Conservation (phyloP, 371 early-diverging fungal genomes). For the Dichotomocladium elegans region DNA sequence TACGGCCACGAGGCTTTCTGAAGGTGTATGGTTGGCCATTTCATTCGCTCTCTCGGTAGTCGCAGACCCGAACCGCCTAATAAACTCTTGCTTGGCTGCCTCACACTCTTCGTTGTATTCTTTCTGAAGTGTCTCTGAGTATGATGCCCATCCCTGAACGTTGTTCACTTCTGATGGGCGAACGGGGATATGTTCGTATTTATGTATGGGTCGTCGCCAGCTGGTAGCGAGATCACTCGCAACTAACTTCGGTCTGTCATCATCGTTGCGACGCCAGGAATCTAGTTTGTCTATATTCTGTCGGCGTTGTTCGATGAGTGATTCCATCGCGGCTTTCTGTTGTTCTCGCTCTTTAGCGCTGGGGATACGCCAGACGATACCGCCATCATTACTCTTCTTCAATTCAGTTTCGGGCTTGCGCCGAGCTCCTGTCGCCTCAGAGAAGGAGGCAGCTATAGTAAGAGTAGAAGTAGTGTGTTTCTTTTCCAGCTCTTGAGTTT, state of each 20-base stretch:
- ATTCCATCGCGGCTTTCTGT: neutral
- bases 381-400: neutral
- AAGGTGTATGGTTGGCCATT: neutral
- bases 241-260: neutral
- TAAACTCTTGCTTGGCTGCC: neutral
- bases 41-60: neutral
- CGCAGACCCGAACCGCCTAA: neutral
- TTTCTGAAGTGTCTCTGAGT: neutral
- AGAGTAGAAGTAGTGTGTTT: neutral
- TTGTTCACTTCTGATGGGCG: neutral
- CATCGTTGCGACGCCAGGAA: neutral
- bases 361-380: slow-evolving; percentile 3
- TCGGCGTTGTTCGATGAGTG: neutral
- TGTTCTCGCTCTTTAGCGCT: neutral
- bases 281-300: neutral
- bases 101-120: slow-evolving; percentile 2
- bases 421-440: too few relatives aligned
- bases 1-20: neutral
- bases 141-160: neutral
- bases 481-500: neutral
- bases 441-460: too few relatives aligned
- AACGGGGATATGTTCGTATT: neutral
- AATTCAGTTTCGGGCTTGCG: too few relatives aligned
- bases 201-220: neutral
- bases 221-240: neutral